These are phyloP conservation scores for Trichoderma erinaceum DNA, from an alignment of 495 filamentous ascomycete genomes.

Conservation along the genomic window DNA sequence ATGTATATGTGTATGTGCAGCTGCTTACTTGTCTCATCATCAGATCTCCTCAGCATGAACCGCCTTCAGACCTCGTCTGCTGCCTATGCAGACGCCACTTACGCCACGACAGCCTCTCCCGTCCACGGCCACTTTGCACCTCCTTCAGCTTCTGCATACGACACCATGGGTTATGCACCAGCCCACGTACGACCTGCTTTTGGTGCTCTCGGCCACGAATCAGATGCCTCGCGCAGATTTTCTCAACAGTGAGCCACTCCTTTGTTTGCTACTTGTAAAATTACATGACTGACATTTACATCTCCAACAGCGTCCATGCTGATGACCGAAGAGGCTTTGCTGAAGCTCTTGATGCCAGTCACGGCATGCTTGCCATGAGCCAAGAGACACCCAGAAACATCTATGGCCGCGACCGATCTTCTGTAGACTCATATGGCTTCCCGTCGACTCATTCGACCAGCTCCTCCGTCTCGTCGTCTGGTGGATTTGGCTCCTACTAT, in stretches of 20 bases:
- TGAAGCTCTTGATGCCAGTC: conserved; percentile 78
- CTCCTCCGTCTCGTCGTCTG: conserved; percentile 86
- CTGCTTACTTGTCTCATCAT: conserved; percentile 65
- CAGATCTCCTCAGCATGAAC: conserved; percentile 63
- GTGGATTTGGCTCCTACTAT: conserved; percentile 65
- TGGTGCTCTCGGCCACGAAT: conserved; percentile 44
- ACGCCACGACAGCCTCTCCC: conserved; percentile 51
- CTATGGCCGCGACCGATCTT: conserved; percentile 64
- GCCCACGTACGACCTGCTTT: conserved; percentile 51
- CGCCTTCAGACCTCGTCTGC: conserved; percentile 45
- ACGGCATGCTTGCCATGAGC: conserved; percentile 91
- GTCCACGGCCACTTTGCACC: conserved; percentile 62
- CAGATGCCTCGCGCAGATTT: conserved; percentile 66
- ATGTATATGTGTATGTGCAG: conserved; percentile 34
- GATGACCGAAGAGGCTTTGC: conserved; percentile 63
- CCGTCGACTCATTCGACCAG: conserved; percentile 85
- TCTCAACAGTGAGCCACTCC: conserved; percentile 83
- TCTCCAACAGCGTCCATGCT: conserved; percentile 49
- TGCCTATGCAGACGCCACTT: conserved; percentile 44
- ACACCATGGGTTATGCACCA: conserved; percentile 54
- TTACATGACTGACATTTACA: background rate
- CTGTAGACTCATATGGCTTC: conserved; percentile 90
- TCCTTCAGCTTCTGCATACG: conserved; percentile 57
- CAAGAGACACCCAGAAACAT: conserved; percentile 84
- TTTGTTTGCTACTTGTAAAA: background rate